phyloP scores from a whole-genome alignment of 129 eudicot species.

The Flaveria trinervia region DNA sequence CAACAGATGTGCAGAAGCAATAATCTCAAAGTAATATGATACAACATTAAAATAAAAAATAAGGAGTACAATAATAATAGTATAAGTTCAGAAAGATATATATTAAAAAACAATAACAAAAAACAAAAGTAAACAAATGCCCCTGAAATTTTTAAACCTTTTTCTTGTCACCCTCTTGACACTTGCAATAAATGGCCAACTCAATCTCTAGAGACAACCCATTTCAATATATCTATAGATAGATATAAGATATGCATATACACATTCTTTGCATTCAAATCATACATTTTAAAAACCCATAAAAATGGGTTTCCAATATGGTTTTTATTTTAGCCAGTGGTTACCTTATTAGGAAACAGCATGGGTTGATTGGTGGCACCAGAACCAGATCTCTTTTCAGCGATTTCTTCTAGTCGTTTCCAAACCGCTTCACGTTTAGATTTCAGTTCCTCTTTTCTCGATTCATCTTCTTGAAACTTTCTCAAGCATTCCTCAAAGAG shows the following conservation, averaged over 20 bases:
- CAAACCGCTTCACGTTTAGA: slow-evolving; percentile 62
- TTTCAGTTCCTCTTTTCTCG: slow-evolving; percentile 52
- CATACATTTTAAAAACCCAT: slow-evolving; percentile 22
- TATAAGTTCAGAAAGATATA: slow-evolving; percentile 20
- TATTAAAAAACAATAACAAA: not conserved
- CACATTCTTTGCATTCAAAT: slow-evolving; percentile 44
- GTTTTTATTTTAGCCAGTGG: slow-evolving; percentile 35
- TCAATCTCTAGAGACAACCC: slow-evolving; percentile 28
- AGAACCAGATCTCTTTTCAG: slow-evolving; percentile 47
- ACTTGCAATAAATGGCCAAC: slow-evolving; percentile 39
- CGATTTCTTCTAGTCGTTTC: slow-evolving; percentile 75
- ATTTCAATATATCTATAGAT: slow-evolving; percentile 32
- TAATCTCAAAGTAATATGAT: slow-evolving; percentile 32
- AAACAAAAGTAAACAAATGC: slow-evolving; percentile 28
- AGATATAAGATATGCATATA: slow-evolving; percentile 34
- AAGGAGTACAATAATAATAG: slow-evolving; percentile 22
- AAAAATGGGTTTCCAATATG: not conserved
- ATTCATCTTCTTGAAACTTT: slow-evolving; percentile 65
- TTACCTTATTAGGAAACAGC: slow-evolving; percentile 39
- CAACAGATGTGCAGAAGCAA: not conserved
- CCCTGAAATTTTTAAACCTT: slow-evolving; percentile 17
- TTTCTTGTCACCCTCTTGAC: slow-evolving; percentile 33
- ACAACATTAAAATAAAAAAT: slow-evolving; percentile 25
- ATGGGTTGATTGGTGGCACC: slow-evolving; percentile 41
- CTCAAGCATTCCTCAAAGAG: slow-evolving; percentile 70